A percentile compares a stretch with the other conserved stretches of the same genome.
Evolutionary conservation across 768 basidiomycete species (phyloP).

Genomic region (Trametes gibbosa): DNA sequence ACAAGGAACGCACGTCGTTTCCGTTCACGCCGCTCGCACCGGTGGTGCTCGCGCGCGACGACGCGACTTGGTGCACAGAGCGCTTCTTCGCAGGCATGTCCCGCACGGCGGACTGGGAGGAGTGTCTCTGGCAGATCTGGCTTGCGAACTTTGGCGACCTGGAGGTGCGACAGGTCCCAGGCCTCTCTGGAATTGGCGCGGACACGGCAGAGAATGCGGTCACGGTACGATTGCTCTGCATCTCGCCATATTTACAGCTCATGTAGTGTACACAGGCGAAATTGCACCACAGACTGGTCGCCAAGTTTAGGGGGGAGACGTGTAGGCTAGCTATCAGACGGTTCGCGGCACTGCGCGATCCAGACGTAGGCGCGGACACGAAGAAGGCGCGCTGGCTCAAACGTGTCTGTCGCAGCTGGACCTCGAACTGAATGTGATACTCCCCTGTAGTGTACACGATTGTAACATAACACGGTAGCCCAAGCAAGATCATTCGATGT

Average conservation of each 20-base stretch:
- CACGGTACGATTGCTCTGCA: conserved; percentile 1
- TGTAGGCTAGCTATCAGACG: conserved; percentile 50
- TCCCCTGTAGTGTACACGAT: too few relatives aligned
- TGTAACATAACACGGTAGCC: too few relatives aligned
- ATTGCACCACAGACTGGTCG: conserved; percentile 42
- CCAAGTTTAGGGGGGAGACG: conserved; percentile 49
- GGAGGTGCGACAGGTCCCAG: conserved; percentile 22
- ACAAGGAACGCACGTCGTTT: conserved; percentile 33
- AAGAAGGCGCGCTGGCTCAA: conserved; percentile 53
- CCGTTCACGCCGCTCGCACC: conserved; percentile 45
- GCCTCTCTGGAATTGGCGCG: conserved; percentile 11
- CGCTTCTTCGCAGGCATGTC: conserved; percentile 45
- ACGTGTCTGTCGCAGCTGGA: conserved; percentile 49
- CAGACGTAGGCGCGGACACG: conserved; percentile 36
- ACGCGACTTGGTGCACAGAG: conserved; percentile 62
- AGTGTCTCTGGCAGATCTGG: conserved; percentile 66
- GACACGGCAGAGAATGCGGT: conserved; percentile 21
- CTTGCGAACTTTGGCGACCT: conserved; percentile 50
- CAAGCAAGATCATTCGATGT: too few relatives aligned
- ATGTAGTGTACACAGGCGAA: conserved; percentile 31
- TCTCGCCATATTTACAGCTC: neutral
- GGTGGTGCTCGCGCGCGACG: conserved; percentile 40
- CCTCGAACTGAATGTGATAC: neutral
- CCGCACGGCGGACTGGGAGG: conserved; percentile 55
- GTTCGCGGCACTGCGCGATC: conserved; percentile 33